These are phyloP conservation scores for Cyamopsis tetragonoloba DNA, from an alignment of 306 rosid genomes.

Conservation along the genomic window DNA sequence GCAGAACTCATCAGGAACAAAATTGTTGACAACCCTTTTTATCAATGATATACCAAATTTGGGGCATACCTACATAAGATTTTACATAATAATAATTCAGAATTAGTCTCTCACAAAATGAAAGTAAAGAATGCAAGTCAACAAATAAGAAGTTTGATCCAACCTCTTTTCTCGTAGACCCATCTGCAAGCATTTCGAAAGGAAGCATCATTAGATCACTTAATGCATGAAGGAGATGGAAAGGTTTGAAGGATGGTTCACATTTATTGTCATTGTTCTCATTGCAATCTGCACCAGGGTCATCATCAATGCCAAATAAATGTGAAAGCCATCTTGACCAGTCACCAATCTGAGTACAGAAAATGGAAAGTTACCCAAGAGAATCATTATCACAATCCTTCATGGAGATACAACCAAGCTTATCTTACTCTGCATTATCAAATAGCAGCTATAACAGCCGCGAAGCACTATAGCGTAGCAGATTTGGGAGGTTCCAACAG, in stretches of 20 bases:
- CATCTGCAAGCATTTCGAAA: slow-evolving; percentile 67
- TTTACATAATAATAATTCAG: background rate
- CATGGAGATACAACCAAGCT: slow-evolving; percentile 1
- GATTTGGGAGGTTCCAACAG: too few species aligned
- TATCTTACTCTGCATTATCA: background rate
- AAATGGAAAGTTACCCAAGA: slow-evolving; percentile 17
- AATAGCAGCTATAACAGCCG: too few species aligned
- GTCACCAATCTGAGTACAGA: slow-evolving; percentile 67
- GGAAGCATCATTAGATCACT: slow-evolving; percentile 97
- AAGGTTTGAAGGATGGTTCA: slow-evolving; percentile 63
- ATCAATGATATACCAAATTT: slow-evolving; percentile 58
- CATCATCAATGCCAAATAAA: slow-evolving; percentile 77
- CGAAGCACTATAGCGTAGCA: too few species aligned
- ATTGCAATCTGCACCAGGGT: slow-evolving; percentile 39
- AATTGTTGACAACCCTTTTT: slow-evolving; percentile 61
- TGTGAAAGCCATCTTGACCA: slow-evolving; percentile 91
- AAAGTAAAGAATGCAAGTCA: background rate
- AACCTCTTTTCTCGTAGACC: slow-evolving; percentile 69
- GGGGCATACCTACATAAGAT: slow-evolving; percentile 65
- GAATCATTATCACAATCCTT: slow-evolving; percentile 14
- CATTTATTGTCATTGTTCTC: slow-evolving; percentile 35
- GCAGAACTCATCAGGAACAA: slow-evolving; percentile 86
- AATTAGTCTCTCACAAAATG: background rate
- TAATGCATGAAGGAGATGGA: slow-evolving; percentile 67
- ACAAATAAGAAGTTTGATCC: slow-evolving; percentile 1